phyloP scores from a whole-genome alignment of 108 stramenopile species.

The Nitzschia putrida region DNA sequence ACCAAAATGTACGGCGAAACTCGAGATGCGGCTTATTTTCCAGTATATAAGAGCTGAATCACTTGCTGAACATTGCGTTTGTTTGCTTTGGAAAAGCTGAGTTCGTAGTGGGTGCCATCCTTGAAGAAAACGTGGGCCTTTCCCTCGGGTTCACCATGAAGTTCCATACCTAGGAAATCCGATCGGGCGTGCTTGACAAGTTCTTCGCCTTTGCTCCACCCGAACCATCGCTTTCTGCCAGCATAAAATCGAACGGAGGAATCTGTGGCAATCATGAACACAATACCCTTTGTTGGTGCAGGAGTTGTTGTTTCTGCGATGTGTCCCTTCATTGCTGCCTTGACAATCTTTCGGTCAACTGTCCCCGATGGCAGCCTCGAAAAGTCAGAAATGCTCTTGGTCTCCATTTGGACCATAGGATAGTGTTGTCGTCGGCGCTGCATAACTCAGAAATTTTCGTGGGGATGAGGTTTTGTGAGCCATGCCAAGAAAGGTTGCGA shows the following conservation, averaged over 20 bases:
- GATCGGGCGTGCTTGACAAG: neutral
- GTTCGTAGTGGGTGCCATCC: neutral
- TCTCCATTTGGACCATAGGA: no score
- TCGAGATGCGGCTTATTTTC: neutral
- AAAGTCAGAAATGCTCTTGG: no score
- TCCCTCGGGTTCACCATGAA: neutral
- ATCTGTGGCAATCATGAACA: constrained; percentile 1
- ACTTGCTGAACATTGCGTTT: neutral
- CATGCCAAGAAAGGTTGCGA: no score
- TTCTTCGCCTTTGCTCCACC: neutral
- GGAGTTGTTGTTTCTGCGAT: neutral
- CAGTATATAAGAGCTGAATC: neutral
- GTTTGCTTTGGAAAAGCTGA: neutral
- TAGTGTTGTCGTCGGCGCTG: no score
- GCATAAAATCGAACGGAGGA: neutral
- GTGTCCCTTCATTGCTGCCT: neutral
- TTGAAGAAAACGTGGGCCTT: constrained; percentile 1
- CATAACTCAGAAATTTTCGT: no score
- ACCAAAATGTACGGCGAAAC: neutral
- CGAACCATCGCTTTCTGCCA: neutral
- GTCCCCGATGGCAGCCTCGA: neutral
- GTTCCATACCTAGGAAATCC: neutral
- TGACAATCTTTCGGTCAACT: neutral
- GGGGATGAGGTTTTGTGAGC: no score
- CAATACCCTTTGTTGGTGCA: neutral